Conservation (phyloP, 805 yeast species). For the Kodamaea leandrae region DNA sequence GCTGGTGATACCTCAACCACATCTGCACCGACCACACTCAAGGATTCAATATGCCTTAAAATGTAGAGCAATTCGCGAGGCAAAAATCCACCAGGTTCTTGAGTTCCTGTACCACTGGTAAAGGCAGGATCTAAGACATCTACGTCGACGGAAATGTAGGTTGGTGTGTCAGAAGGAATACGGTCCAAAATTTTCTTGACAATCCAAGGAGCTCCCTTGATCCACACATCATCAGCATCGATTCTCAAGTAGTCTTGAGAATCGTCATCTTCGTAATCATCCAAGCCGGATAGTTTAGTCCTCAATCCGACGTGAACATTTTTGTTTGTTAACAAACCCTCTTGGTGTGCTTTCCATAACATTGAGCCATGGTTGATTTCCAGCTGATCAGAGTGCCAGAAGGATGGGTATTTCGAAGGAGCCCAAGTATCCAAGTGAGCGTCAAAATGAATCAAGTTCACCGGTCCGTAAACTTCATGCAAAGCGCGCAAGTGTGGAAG, state of each 20-base stretch:
- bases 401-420: constrained; percentile 66
- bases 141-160: constrained; percentile 76
- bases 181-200: constrained; percentile 49
- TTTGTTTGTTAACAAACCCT: constrained; percentile 56
- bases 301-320: constrained; percentile 78
- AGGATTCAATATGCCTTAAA: constrained; percentile 42
- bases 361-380: constrained; percentile 81
- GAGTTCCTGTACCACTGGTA: constrained; percentile 59
- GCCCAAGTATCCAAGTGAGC: constrained; percentile 84
- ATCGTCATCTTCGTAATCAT: constrained; percentile 65
- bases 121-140: constrained; percentile 60
- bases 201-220: constrained; percentile 60
- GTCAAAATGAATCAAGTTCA: constrained; percentile 78
- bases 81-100: constrained; percentile 58
- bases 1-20: constrained; percentile 62
- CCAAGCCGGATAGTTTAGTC: constrained; percentile 64
- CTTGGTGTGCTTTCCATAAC: constrained; percentile 78
- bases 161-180: constrained; percentile 64
- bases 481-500: constrained; percentile 71
- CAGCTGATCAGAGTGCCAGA: constrained; percentile 55
- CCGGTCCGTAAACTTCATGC: constrained; percentile 56
- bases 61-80: constrained; percentile 54
- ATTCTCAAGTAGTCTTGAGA: constrained; percentile 69
- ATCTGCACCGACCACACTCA: constrained; percentile 54
- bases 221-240: constrained; percentile 71